A percentile compares a stretch with the other conserved stretches of the same genome.
Evolutionary conservation across 2,329 filamentous ascomycete species (phyloP).

Genomic region (Talaromyces sp.): DNA sequence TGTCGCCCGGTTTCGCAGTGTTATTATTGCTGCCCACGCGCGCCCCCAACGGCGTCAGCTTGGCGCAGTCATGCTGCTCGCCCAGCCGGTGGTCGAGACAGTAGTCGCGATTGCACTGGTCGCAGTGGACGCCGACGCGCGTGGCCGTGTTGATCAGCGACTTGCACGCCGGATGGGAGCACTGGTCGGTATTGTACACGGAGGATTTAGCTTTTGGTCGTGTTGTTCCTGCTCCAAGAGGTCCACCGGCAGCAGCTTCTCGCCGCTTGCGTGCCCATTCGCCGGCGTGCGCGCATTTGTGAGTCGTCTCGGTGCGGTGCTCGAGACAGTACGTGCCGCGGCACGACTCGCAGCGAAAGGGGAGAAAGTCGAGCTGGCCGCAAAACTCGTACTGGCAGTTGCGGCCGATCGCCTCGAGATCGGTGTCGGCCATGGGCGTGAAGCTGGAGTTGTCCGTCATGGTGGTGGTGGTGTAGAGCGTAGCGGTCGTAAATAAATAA

Average conservation of each 20-base stretch:
- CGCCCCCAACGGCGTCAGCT: constrained; percentile 60
- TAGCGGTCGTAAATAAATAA: neutral
- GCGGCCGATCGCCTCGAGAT: constrained; percentile 79
- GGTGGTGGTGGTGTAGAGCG: neutral
- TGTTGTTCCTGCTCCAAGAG: constrained; percentile 20
- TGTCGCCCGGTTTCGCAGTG: constrained; percentile 43
- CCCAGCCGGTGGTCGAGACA: constrained; percentile 49
- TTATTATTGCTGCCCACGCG: constrained; percentile 36
- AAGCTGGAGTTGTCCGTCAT: constrained; percentile 28
- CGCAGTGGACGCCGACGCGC: constrained; percentile 48
- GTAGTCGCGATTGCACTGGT: constrained; percentile 46
- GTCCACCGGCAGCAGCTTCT: constrained; percentile 22
- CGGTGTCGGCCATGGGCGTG: constrained; percentile 46
- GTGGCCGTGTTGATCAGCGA: constrained; percentile 50
- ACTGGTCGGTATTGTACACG: constrained; percentile 53
- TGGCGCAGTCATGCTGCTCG: constrained; percentile 79
- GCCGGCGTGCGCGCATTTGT: constrained; percentile 61
- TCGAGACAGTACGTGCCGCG: constrained; percentile 82
- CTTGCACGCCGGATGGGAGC: constrained; percentile 46
- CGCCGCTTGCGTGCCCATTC: constrained; percentile 55
- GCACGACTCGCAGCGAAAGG: constrained; percentile 90
- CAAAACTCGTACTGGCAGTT: constrained; percentile 92
- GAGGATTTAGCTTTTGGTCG: constrained; percentile 51
- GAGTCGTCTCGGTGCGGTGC: constrained; percentile 79
- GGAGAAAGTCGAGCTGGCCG: constrained; percentile 92